Evolutionary conservation across 2,329 filamentous ascomycete genomes (phyloP).

Genomic region (Phialemoniopsis sp.): DNA sequence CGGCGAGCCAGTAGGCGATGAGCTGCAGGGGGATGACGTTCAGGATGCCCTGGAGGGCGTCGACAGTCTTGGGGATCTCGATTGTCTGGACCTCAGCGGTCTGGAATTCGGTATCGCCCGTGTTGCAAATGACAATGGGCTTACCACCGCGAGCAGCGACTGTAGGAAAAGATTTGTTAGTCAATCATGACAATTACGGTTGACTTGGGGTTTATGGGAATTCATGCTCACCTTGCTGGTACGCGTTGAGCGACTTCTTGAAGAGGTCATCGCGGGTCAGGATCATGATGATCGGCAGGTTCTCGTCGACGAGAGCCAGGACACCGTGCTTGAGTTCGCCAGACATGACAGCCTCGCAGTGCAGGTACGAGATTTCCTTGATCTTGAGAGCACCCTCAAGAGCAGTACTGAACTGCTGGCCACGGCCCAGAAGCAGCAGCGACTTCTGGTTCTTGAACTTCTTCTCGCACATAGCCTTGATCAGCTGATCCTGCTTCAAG

Average conservation of each 20-base stretch:
- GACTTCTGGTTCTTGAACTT: slow-evolving; percentile 98
- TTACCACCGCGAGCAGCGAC: slow-evolving; percentile 94
- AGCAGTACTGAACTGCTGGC: slow-evolving; percentile 94
- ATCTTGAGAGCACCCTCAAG: slow-evolving; percentile 98
- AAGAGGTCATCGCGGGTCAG: slow-evolving; percentile 94
- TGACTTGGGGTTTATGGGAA: not conserved
- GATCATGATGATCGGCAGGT: slow-evolving; percentile 99
- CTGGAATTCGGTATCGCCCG: slow-evolving; percentile 83
- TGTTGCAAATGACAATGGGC: slow-evolving; percentile 98
- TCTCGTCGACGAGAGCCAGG: slow-evolving; percentile 93
- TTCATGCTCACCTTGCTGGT: slow-evolving; percentile 75
- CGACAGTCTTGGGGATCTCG: slow-evolving; percentile 92
- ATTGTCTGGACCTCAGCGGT: slow-evolving; percentile 90
- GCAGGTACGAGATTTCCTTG: slow-evolving; percentile 99
- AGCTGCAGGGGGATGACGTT: slow-evolving; percentile 97
- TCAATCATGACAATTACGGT: too few relatives aligned
- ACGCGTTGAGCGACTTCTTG: slow-evolving; percentile 98
- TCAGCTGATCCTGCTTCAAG: slow-evolving; percentile 83
- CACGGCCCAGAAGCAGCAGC: slow-evolving; percentile 86
- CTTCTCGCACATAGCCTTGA: slow-evolving; percentile 90
- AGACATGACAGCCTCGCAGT: slow-evolving; percentile 99
- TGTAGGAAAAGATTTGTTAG: slow-evolving; percentile 27
- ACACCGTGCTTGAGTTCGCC: slow-evolving; percentile 99
- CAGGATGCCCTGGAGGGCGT: slow-evolving; percentile 91
- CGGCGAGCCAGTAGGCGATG: slow-evolving; percentile 98